These are phyloP conservation scores for Bruguiera parviflora DNA, from an alignment of 345 rosid genomes.

Conservation along the genomic window DNA sequence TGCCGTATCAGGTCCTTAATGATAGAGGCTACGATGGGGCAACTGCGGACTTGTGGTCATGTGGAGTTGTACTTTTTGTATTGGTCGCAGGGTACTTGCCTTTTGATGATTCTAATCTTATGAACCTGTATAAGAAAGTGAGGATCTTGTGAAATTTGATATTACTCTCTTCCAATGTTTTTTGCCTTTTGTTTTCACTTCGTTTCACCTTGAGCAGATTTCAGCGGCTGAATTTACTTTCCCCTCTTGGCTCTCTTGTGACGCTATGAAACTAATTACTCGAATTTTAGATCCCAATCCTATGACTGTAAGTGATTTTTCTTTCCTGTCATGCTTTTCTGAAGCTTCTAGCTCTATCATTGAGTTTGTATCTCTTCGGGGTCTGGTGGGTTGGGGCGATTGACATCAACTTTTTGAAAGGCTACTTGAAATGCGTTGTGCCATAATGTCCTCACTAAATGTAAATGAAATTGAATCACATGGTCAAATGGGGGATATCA, in stretches of 20 bases:
- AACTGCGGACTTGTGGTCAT: slow-evolving; percentile 96
- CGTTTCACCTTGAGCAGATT: slow-evolving; percentile 43
- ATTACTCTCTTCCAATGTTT: slow-evolving; percentile 10
- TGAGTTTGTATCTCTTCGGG: not conserved
- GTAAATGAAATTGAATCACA: too few species aligned
- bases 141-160: slow-evolving; percentile 37
- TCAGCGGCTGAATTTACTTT: slow-evolving; percentile 90
- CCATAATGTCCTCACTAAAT: too few species aligned
- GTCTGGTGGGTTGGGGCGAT: too few species aligned
- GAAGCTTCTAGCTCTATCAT: slow-evolving; percentile 8
- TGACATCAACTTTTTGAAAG: too few species aligned
- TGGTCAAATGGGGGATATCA: too few species aligned
- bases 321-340: not conserved
- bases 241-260: slow-evolving; percentile 92
- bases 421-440: too few species aligned
- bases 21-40: slow-evolving; percentile 97
- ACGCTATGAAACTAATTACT: slow-evolving; percentile 80
- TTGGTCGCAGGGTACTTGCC: slow-evolving; percentile 99
- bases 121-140: slow-evolving; percentile 94
- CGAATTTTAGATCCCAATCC: slow-evolving; percentile 89
- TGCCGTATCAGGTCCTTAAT: slow-evolving; percentile 66
- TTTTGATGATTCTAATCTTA: slow-evolving; percentile 94
- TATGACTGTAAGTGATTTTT: slow-evolving; percentile 65
- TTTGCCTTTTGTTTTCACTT: slow-evolving; percentile 19
- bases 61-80: slow-evolving; percentile 96